Conservation (phyloP, 441 rosid species). For the Flueggea neowawraea region DNA sequence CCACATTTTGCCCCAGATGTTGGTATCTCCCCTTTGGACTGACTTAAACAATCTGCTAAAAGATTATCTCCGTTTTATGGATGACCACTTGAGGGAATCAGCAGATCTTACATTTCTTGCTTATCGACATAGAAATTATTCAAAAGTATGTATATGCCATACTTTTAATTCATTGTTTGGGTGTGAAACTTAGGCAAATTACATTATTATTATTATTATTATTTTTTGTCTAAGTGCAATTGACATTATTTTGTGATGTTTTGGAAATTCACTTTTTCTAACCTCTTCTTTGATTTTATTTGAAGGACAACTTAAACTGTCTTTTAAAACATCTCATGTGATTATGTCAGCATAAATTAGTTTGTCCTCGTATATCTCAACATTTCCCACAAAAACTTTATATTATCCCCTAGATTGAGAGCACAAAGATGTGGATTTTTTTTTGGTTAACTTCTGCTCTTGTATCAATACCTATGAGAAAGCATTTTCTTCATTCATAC, state of each 20-base stretch:
- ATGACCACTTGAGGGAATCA: slow-evolving; percentile 97
- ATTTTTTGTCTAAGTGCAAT: background rate
- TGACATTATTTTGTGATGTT: background rate
- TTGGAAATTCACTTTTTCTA: background rate
- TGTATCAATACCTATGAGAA: too few species aligned
- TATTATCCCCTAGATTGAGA: too few species aligned
- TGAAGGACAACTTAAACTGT: too few species aligned
- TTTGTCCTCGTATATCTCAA: background rate
- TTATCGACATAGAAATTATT: slow-evolving; percentile 97
- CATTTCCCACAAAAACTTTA: background rate
- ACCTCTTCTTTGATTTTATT: too few species aligned
- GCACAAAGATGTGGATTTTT: too few species aligned
- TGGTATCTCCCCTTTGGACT: slow-evolving; percentile 81
- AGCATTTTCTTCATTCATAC: too few species aligned
- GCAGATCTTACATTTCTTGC: slow-evolving; percentile 99
- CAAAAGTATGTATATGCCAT: slow-evolving; percentile 89
- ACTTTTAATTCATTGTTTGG: slow-evolving; percentile 44
- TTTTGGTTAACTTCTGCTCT: too few species aligned
- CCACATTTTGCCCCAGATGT: slow-evolving; percentile 84
- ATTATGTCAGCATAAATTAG: background rate
- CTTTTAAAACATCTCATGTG: too few species aligned
- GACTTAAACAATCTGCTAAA: slow-evolving; percentile 68
- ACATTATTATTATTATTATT: too few species aligned
- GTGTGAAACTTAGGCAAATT: background rate
- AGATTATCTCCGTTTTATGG: slow-evolving; percentile 98